Conservation (phyloP, 1,139 yeast genomes). For the Candida frijolesensis region DNA sequence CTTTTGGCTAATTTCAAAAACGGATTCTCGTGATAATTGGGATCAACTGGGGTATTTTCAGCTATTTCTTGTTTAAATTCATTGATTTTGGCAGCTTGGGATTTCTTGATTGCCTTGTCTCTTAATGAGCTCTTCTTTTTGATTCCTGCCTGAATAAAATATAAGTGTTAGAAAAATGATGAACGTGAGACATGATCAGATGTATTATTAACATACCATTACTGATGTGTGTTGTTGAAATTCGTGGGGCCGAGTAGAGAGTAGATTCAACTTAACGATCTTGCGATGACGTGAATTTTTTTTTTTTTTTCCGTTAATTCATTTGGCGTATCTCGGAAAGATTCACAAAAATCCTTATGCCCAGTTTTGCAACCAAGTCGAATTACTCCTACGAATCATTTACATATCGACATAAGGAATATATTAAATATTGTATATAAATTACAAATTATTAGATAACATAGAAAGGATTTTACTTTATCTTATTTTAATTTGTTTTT, state of each 20-base stretch:
- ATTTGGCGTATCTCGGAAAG: not conserved
- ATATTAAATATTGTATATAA: not conserved
- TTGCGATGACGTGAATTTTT: slow-evolving; percentile 5
- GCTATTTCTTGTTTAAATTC: slow-evolving; percentile 26
- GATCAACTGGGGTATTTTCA: slow-evolving; percentile 7
- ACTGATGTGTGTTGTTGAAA: not conserved
- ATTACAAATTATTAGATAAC: not conserved
- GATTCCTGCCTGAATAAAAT: slow-evolving; percentile 26
- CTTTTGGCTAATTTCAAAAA: slow-evolving; percentile 55
- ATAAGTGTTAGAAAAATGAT: not conserved
- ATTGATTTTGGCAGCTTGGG: slow-evolving; percentile 26
- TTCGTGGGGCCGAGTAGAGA: not conserved
- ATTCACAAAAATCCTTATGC: not conserved
- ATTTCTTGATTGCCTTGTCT: slow-evolving; percentile 30
- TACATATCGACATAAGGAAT: not conserved
- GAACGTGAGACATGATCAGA: not conserved
- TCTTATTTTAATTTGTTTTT: not conserved
- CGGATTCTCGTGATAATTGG: slow-evolving; percentile 46
- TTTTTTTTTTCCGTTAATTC: slow-evolving; percentile 1
- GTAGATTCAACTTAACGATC: not conserved
- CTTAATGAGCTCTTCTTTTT: slow-evolving; percentile 43
- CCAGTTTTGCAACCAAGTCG: not conserved
- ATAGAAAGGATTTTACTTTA: not conserved
- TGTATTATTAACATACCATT: not conserved
- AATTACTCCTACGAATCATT: not conserved